A percentile compares a stretch with the other conserved stretches of the same genome.
phyloP scores from a whole-genome alignment of 371 early-diverging fungal species.

The Phascolomyces articulosus region DNA sequence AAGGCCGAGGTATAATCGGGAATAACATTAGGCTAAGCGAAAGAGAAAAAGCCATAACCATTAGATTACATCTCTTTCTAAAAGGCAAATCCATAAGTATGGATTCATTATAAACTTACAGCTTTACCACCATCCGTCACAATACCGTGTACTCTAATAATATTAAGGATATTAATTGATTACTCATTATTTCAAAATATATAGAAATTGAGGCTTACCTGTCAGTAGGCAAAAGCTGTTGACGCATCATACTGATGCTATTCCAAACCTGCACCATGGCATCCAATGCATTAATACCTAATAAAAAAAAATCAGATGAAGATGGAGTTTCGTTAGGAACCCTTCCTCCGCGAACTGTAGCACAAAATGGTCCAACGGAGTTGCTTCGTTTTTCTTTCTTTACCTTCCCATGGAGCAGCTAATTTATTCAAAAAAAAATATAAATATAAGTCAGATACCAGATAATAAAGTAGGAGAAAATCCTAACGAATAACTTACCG shows the following conservation, averaged over 20 bases:
- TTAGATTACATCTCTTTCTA: constrained; percentile 26
- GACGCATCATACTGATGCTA: constrained; percentile 66
- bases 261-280: constrained; percentile 59
- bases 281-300: constrained; percentile 68
- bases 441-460: background rate
- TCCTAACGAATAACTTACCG: background rate
- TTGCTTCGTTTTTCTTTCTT: background rate
- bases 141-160: constrained; percentile 67
- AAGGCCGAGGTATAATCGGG: constrained; percentile 66
- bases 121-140: constrained; percentile 51
- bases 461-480: background rate
- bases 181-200: too few relatives aligned
- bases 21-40: constrained; percentile 57
- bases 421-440: background rate
- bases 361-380: background rate
- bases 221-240: constrained; percentile 62
- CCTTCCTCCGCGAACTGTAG: background rate
- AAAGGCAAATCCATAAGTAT: background rate
- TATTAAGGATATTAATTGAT: background rate
- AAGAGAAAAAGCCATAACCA: constrained; percentile 7
- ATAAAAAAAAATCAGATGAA: background rate
- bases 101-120: constrained; percentile 51
- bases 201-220: constrained; percentile 8
- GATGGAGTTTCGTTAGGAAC: too few relatives aligned
- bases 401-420: constrained; percentile 70